Evolutionary conservation across 768 basidiomycete genomes (phyloP).

Genomic region (Mrakia frigida): DNA sequence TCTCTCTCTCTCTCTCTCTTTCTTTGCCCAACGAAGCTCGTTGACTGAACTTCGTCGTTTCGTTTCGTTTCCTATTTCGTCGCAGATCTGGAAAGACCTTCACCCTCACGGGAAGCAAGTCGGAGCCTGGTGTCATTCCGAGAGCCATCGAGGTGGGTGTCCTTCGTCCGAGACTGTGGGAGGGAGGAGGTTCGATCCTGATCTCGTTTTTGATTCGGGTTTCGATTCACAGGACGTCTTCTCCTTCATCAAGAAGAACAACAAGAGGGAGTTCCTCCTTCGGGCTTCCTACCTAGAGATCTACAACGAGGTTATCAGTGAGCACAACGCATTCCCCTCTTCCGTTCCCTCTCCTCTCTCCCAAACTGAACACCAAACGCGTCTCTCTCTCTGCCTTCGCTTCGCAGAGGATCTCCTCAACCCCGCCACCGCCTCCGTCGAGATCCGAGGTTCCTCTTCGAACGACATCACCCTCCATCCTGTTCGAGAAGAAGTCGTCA

Average conservation of each 20-base stretch:
- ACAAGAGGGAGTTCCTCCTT: constrained; percentile 82
- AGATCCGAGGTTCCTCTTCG: constrained; percentile 29
- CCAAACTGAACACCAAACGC: background rate
- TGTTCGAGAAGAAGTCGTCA: constrained; percentile 88
- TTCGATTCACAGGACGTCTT: constrained; percentile 61
- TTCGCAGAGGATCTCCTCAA: constrained; percentile 55
- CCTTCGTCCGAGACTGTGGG: too few species aligned
- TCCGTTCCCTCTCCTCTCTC: background rate
- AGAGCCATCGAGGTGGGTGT: constrained; percentile 62
- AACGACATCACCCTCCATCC: constrained; percentile 46
- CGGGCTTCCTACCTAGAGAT: constrained; percentile 95
- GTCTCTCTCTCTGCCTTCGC: background rate
- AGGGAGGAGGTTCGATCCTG: background rate
- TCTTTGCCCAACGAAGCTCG: too few species aligned
- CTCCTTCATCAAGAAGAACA: constrained; percentile 65
- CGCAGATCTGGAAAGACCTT: constrained; percentile 61
- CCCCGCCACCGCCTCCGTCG: constrained; percentile 53
- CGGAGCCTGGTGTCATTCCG: constrained; percentile 90
- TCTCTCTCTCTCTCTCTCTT: too few species aligned
- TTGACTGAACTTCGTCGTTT: background rate
- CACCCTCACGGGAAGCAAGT: constrained; percentile 55
- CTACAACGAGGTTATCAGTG: constrained; percentile 59
- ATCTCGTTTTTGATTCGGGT: background rate
- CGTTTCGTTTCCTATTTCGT: too few species aligned
- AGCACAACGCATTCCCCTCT: background rate